Conservation (phyloP, 1,139 yeast genomes). For the Lipomyces yarrowii region DNA sequence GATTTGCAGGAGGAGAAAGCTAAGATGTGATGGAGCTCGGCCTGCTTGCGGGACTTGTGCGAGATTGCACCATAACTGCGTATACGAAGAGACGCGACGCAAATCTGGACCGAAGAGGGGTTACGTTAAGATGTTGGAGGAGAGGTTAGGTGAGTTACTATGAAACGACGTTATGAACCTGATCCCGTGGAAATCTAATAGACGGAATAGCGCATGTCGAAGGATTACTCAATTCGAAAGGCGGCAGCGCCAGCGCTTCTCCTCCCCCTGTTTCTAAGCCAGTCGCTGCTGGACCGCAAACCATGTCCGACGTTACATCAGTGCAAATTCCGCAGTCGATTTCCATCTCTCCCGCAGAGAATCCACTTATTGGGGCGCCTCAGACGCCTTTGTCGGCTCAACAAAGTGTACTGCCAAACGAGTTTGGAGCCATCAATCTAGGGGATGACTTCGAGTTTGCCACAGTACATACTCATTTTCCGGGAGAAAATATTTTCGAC, state of each 20-base stretch:
- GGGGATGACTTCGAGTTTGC: not conserved
- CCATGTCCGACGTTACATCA: not conserved
- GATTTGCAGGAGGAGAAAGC: conserved; percentile 41
- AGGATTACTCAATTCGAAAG: conserved; percentile 12
- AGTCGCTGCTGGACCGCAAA: not conserved
- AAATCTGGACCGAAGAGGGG: conserved; percentile 43
- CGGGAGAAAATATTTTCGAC: not conserved
- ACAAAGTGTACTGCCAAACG: not conserved
- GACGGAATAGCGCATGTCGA: conserved; percentile 22
- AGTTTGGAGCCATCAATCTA: conserved; percentile 1
- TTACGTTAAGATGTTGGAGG: conserved; percentile 40
- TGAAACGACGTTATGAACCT: not conserved
- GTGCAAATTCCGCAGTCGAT: not conserved
- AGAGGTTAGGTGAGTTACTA: conserved; percentile 33
- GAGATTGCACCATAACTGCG: conserved; percentile 37
- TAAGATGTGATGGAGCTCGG: conserved; percentile 41
- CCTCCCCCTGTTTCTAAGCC: not conserved
- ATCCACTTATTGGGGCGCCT: conserved; percentile 3
- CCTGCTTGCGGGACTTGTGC: conserved; percentile 41
- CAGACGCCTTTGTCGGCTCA: not conserved
- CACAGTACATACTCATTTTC: no score
- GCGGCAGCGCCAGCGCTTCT: no score
- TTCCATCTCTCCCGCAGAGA: not conserved
- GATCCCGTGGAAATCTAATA: not conserved
- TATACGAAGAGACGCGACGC: conserved; percentile 37